Base-by-base conservation (phyloP, 257 asterid species). In the Solanum neorickii region DNA sequence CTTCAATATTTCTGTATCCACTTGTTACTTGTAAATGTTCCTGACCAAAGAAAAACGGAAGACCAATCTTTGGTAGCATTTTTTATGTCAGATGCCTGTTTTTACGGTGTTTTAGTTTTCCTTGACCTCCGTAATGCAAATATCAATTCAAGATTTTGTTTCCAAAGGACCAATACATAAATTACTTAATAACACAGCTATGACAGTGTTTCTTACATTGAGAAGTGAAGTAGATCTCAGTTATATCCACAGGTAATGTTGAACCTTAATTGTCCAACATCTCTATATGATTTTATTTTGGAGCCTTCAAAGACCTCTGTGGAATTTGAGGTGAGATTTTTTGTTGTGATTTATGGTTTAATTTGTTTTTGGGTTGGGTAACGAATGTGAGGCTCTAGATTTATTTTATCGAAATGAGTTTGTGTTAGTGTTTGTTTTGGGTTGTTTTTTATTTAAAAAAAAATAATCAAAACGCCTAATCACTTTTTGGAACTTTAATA, bases 1-100 rank as follows among this genome's bases (percentile, higher is more conserved):
- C 88, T 97, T 90, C 99, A 97, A 90, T 94, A 94, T 93, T 90
- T 91, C 66, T 95, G 99, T 97, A 97, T 97, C 99, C 98, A 72
- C 87, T 70, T 68, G 49, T 86, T 46, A 80, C 37, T 33, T 29
- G 59, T 60, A 70, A 60, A 56, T 47, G 88, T 69, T 62, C 83
- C 39, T 77, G 62, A 25, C 15, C 62, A 42, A 44, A 77, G 60
- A 77, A 77, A 39, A 69, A 14, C 4, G 3, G 52, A 77, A 44
- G 25, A 77, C 23, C 14, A 13, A n/a, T n/a, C 83, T 42, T 42
- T 47, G 31, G 35, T 60, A 41, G 33, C 73, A 77, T 23, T 70
- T 87, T 85, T 60, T 76, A 87, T 87, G 86, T 93, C 15, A 47
- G 80, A 84, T 90, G 62, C 87, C 87, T 87, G 82, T 59, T 60